Base-by-base conservation (phyloP, 2,329 filamentous ascomycete genomes). In the Aspergillus sp. region DNA sequence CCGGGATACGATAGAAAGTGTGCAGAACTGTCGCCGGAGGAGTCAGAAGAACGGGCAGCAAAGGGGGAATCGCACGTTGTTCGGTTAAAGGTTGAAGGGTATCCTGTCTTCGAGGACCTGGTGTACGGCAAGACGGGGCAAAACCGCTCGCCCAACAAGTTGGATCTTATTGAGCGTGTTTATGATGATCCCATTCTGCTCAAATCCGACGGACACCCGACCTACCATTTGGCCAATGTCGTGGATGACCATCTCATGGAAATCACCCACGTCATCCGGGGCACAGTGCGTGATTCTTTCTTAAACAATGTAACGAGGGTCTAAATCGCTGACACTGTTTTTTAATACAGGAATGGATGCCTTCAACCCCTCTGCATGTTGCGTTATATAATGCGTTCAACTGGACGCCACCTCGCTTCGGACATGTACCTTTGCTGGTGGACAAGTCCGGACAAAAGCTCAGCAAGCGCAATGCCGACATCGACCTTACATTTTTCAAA, bases 141-240 rank as follows among this genome's bases (percentile, higher is more conserved):
- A 77, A 81, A 75, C 82, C 83, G 70, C 76, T 77, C 67, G 70
- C 82, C 63, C 64, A 76, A 52, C 76, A 87, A 72, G 46, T 63
- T 73, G 56, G 73, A 74, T 37, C 67, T 74, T 51, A 76, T 75
- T 58, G 78, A 81, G 54, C 75, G 74, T 37, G 80, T 82, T 23
- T 88, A 82, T 62, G 91, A 95, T 64, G 93, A 98, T 68, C 93
- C 92, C 19, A 90, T 99, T 60, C 80, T 99, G 41, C 79, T 97
- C 59, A 99, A 99, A 74, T 88, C 87, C 0, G 95, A 99, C 71
- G 93, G 92, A 0, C 90, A 90, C 63, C 95, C 95, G 0, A 99
- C 96, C 0, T 99, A 99, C 70, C 95, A 99, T 74, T 88, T 99
- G 60, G 95, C 95, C 4, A 99, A 98, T 69, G 93, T 99, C 8